phyloP scores from a whole-genome alignment of 2,329 filamentous ascomycete genomes.

The Stachybotrys chartarum region DNA sequence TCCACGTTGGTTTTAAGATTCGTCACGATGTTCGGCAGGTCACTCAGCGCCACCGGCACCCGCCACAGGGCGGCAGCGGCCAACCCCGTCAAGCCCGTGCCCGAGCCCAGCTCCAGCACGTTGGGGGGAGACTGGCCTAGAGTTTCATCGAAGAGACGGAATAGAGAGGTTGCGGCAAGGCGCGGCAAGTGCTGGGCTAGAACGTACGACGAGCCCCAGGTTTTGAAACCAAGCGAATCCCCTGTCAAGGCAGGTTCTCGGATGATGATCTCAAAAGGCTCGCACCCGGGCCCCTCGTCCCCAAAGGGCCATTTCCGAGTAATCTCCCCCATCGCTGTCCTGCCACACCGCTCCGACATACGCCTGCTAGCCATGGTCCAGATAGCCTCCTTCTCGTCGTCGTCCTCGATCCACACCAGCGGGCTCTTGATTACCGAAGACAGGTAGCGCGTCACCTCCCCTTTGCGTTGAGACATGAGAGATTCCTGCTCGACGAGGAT shows the following conservation, averaged over 20 bases:
- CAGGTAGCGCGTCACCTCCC: conserved; percentile 57
- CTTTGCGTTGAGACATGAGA: conserved; percentile 32
- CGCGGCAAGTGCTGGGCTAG: conserved; percentile 64
- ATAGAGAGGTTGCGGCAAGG: conserved; percentile 36
- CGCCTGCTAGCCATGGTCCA: conserved; percentile 76
- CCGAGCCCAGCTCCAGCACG: conserved; percentile 76
- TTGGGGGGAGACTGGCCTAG: conserved; percentile 20
- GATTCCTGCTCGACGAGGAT: conserved; percentile 33
- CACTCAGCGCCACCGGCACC: conserved; percentile 65
- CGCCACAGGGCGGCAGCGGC: conserved; percentile 70
- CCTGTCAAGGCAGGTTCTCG: conserved; percentile 83
- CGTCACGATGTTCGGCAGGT: conserved; percentile 73
- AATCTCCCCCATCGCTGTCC: conserved; percentile 53
- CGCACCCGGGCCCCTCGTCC: conserved; percentile 15
- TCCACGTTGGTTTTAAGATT: conserved; percentile 72
- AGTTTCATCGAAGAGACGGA: conserved; percentile 34
- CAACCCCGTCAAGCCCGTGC: conserved; percentile 85
- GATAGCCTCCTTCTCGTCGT: conserved; percentile 58
- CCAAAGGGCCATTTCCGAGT: conserved; percentile 46
- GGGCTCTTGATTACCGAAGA: conserved; percentile 60
- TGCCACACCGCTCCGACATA: conserved; percentile 78
- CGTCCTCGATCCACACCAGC: conserved; percentile 61
- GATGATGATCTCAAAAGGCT: conserved; percentile 59
- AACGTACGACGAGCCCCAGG: conserved; percentile 87
- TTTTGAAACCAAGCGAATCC: conserved; percentile 87